A percentile compares a stretch with the other conserved stretches of the same genome.
Evolutionary conservation across 2,329 filamentous ascomycete genomes (phyloP).

Genomic region (Tolypocladium tropicale): DNA sequence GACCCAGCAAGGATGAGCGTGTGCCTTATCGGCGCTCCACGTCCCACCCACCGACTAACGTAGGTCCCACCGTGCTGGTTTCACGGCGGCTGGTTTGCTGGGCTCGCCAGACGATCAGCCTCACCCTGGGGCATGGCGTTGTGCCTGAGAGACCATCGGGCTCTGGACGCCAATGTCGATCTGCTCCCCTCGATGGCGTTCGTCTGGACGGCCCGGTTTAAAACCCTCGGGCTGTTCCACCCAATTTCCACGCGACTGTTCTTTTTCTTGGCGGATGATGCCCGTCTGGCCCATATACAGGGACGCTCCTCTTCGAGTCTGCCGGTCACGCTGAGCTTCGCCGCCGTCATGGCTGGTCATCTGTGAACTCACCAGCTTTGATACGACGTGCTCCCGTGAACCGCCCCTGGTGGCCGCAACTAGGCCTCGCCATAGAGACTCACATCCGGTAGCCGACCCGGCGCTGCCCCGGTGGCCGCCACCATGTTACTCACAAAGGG

Average conservation of each 20-base stretch:
- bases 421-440: not conserved
- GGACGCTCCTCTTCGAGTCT: not conserved
- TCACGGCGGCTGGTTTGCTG: slow-evolving; percentile 4
- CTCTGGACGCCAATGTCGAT: not conserved
- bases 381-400: not conserved
- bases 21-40: not conserved
- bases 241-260: not conserved
- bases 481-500: slow-evolving; percentile 17
- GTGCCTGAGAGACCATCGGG: not conserved
- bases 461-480: slow-evolving; percentile 3
- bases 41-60: not conserved
- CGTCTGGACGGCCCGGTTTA: not conserved
- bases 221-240: not conserved
- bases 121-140: not conserved
- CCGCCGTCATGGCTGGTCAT: not conserved
- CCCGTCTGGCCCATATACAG: not conserved
- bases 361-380: not conserved
- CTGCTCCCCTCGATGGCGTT: not conserved
- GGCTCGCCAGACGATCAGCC: not conserved
- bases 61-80: slow-evolving; percentile 1
- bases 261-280: not conserved
- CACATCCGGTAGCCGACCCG: not conserved
- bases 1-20: slow-evolving; percentile 3
- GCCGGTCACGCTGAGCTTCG: not conserved
- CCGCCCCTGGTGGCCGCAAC: not conserved